phyloP scores from a whole-genome alignment of 306 rosid species.

The Prunus kanzakura region DNA sequence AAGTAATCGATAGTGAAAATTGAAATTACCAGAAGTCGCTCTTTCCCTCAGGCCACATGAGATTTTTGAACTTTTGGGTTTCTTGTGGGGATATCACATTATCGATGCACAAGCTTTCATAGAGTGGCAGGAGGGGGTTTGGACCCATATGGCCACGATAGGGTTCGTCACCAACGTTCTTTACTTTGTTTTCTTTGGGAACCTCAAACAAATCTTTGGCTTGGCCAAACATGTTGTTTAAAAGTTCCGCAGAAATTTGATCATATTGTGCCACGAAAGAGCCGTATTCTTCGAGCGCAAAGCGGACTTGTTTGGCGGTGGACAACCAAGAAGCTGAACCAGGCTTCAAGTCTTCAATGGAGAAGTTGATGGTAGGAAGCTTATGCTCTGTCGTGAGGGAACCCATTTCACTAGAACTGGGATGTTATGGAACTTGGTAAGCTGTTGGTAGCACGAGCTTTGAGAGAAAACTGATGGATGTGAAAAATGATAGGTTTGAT shows the following conservation, averaged over 20 bases:
- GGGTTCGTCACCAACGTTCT: not conserved
- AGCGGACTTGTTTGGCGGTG: no score
- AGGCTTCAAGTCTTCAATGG: no score
- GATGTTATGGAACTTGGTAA: no score
- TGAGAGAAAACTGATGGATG: no score
- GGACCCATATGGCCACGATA: not conserved
- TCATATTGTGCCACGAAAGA: slow-evolving; percentile 4
- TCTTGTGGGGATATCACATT: not conserved
- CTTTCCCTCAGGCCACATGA: not conserved
- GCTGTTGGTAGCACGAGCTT: no score
- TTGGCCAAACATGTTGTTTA: not conserved
- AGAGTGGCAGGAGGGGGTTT: not conserved
- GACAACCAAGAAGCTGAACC: no score
- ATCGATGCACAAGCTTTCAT: not conserved
- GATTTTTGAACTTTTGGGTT: not conserved
- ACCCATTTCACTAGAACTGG: no score
- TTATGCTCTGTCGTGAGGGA: no score
- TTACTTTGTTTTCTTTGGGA: not conserved
- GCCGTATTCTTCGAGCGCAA: slow-evolving; percentile 10
- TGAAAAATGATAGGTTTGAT: no score
- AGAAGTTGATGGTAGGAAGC: no score
- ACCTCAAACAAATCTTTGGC: slow-evolving; percentile 14
- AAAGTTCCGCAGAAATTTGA: not conserved
- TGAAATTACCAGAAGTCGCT: not conserved
- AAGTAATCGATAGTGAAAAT: no score